phyloP scores from a whole-genome alignment of 2,329 filamentous ascomycete genomes.

The Samsoniella hepiali region DNA sequence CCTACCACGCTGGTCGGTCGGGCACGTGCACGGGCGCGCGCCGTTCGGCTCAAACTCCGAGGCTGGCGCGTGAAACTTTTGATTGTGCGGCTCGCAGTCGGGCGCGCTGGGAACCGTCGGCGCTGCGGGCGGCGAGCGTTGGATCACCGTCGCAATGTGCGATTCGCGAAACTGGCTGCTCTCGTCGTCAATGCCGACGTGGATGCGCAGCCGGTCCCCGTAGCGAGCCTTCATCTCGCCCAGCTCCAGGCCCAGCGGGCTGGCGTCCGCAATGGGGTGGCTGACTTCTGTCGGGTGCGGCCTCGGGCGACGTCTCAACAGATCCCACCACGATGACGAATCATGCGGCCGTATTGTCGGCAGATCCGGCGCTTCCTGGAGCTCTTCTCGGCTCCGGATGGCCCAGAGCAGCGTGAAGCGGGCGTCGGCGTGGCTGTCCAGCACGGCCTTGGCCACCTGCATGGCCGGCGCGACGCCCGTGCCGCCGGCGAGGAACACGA shows the following conservation, averaged over 20 bases:
- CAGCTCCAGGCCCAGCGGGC: constrained; percentile 60
- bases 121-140: not conserved
- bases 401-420: constrained; percentile 79
- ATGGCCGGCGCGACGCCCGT: constrained; percentile 90
- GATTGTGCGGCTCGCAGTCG: constrained; percentile 16
- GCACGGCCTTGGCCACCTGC: constrained; percentile 68
- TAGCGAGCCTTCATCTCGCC: constrained; percentile 57
- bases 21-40: constrained; percentile 20
- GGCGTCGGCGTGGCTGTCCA: constrained; percentile 35
- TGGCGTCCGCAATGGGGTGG: constrained; percentile 28
- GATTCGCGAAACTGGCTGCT: constrained; percentile 58
- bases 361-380: constrained; percentile 32
- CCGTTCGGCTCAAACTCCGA: constrained; percentile 18
- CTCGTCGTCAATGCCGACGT: constrained; percentile 83
- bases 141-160: constrained; percentile 42
- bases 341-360: constrained; percentile 4
- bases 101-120: not conserved
- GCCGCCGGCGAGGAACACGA: constrained; percentile 86
- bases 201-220: constrained; percentile 57
- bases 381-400: constrained; percentile 55
- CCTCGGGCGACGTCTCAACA: constrained; percentile 21
- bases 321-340: constrained; percentile 26
- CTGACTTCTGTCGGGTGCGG: constrained; percentile 23
- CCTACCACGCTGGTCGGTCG: constrained; percentile 36
- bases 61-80: constrained; percentile 8